Evolutionary conservation across 805 yeast genomes (phyloP).

Genomic region (Yarrowia bubula): DNA sequence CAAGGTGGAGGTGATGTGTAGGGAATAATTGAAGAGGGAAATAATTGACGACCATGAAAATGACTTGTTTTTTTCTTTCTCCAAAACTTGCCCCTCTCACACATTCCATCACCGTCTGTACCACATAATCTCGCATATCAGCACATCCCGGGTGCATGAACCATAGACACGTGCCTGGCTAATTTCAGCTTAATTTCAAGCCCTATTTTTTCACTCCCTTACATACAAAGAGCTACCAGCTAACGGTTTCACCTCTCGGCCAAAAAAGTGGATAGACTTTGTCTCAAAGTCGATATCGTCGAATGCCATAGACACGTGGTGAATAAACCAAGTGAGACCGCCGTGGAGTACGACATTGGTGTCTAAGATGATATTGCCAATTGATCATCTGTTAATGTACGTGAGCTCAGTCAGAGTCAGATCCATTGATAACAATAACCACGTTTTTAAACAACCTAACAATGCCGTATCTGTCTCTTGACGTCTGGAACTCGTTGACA

Average conservation of each 20-base stretch:
- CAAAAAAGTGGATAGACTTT: conserved; percentile 1
- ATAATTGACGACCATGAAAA: no score
- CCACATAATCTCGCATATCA: neutral
- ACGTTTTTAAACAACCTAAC: no score
- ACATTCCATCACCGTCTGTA: neutral
- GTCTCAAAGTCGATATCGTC: no score
- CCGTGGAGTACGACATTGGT: no score
- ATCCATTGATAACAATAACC: no score
- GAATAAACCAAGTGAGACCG: neutral
- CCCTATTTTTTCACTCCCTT: neutral
- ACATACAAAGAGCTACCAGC: neutral
- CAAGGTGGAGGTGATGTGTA: neutral
- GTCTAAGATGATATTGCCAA: no score
- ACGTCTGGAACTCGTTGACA: no score
- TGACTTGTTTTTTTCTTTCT: no score
- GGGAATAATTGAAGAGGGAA: no score
- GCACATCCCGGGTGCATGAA: neutral
- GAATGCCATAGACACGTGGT: neutral
- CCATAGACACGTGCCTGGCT: neutral
- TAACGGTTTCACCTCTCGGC: neutral
- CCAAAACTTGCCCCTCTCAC: neutral
- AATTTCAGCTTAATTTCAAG: neutral
- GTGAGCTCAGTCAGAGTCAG: no score
- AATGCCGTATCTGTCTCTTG: no score
- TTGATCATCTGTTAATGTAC: no score